phyloP scores from a whole-genome alignment of 768 basidiomycete genomes.

The Termitomyces sp. region DNA sequence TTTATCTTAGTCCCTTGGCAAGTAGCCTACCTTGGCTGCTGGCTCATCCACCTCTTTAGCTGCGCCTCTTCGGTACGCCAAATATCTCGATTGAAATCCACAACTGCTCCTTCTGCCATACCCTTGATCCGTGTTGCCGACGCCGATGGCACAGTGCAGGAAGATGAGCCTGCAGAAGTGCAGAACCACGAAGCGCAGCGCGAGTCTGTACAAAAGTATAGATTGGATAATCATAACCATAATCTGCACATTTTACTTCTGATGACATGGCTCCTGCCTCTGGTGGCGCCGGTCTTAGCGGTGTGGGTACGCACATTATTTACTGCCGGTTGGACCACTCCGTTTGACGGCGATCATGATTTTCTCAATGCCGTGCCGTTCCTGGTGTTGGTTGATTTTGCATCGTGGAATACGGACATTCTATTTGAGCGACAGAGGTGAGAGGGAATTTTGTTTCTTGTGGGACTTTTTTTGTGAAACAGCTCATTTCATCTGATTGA shows the following conservation, averaged over 20 bases:
- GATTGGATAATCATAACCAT: conserved; percentile 39
- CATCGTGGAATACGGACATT: conserved; percentile 44
- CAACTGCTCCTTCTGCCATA: conserved; percentile 17
- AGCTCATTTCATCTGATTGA: conserved; percentile 5
- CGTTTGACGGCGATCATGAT: conserved; percentile 81
- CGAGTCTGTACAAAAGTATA: conserved; percentile 1
- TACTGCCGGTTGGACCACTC: conserved; percentile 73
- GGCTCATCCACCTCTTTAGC: conserved; percentile 72
- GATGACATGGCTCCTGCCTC: conserved; percentile 79
- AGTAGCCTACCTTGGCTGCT: conserved; percentile 82
- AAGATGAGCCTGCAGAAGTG: conserved; percentile 11
- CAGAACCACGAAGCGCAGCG: conserved; percentile 8
- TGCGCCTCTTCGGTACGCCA: conserved; percentile 41
- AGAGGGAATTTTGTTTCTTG: conserved; percentile 10
- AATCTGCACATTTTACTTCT: conserved; percentile 65
- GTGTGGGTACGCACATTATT: conserved; percentile 89
- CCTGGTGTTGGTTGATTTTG: conserved; percentile 59
- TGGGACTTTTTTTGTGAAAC: neutral
- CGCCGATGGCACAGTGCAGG: conserved; percentile 9
- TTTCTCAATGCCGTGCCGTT: conserved; percentile 63
- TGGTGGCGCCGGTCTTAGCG: conserved; percentile 71
- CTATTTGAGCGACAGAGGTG: conserved; percentile 43
- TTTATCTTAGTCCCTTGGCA: conserved; percentile 86
- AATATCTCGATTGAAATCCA: conserved; percentile 7
- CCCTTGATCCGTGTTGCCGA: conserved; percentile 17